Base-by-base conservation (phyloP, 192 early-diverging fungal species). In the Backusella tuberculispora region DNA sequence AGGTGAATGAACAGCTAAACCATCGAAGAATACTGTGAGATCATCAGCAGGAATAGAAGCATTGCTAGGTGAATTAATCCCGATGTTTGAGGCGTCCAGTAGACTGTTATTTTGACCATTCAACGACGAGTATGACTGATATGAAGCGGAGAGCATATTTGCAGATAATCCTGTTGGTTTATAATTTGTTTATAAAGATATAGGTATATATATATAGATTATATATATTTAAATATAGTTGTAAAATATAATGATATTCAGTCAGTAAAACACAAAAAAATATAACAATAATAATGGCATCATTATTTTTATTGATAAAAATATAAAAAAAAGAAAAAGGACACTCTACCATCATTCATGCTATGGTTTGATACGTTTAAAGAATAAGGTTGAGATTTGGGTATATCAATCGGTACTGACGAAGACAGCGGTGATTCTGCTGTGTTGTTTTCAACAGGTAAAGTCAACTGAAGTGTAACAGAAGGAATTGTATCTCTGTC, bases 381-480 rank as follows among this genome's bases (percentile, higher is more conserved):
- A 42, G 66, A 41, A 67, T 67, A 67, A 40, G 53, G 21, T 60
- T 60, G 53, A 13, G 66, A 67, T 67, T 41, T 67, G 10, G 66
- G 66, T 10, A 67, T 67, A 40, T 67, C 66, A 10, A 67, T 67
- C 13, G 66, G 66, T 19, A 40, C 38, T 41, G 37, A 38, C 4
- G 66, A 40, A 13, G 66, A 67, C 40, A 67, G 38, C 3, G 15
- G 37, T 67, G 53, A 26, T 10, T 60, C 53, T 60, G 21, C 21
- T 12, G 21, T 26, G 53, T 8, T 19, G 53, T 60, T 12, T 66
- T 66, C 65, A 66, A 40, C 38, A 19, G 65, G 66, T 67, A 67
- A 43, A 67, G 66, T 67, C 37, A 67, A 21, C 37, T 67, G 66
- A 67, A 67, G 66, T 43, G 66, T 67, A 43, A 67, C 66, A 12